phyloP scores from a whole-genome alignment of 2,329 filamentous ascomycete species.

The Microcyclospora tardicrescens region DNA sequence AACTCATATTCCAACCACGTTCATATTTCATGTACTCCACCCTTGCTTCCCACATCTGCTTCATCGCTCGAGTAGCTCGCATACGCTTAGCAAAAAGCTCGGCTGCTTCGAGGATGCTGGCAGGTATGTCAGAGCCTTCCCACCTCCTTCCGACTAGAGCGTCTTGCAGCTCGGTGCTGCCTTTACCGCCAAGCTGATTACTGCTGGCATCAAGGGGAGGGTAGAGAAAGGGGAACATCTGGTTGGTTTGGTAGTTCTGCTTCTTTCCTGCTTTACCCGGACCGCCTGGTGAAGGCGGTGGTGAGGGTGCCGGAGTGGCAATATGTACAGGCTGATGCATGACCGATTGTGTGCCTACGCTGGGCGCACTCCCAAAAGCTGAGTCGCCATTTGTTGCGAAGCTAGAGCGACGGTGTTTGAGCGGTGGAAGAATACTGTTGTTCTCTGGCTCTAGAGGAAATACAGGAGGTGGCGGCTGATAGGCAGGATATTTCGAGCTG shows the following conservation, averaged over 20 bases:
- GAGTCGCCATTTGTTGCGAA: constrained; percentile 18
- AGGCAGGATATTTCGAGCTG: constrained; percentile 93
- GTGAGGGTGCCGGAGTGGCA: constrained; percentile 91
- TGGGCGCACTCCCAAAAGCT: constrained; percentile 34
- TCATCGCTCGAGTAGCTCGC: constrained; percentile 78
- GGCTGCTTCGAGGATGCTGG: constrained; percentile 89
- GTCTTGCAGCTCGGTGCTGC: constrained; percentile 67
- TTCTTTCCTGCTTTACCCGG: constrained; percentile 88
- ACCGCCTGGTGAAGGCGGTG: constrained; percentile 78
- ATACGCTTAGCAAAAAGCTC: constrained; percentile 83
- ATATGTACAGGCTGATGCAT: constrained; percentile 95
- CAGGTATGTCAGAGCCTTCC: constrained; percentile 88
- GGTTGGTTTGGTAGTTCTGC: constrained; percentile 98
- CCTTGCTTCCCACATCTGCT: constrained; percentile 88
- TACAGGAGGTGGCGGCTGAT: constrained; percentile 72
- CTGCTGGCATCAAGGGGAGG: constrained; percentile 80
- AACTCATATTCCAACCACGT: constrained; percentile 61
- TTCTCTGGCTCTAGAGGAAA: constrained; percentile 83
- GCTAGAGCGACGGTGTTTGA: constrained; percentile 56
- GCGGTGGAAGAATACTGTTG: constrained; percentile 74
- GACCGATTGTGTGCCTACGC: constrained; percentile 52
- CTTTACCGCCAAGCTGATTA: constrained; percentile 83
- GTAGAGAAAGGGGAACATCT: constrained; percentile 96
- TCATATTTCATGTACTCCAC: constrained; percentile 87
- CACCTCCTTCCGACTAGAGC: constrained; percentile 68